Evolutionary conservation across 2,329 filamentous ascomycete genomes (phyloP).

Genomic region (Botrytis byssoidea): DNA sequence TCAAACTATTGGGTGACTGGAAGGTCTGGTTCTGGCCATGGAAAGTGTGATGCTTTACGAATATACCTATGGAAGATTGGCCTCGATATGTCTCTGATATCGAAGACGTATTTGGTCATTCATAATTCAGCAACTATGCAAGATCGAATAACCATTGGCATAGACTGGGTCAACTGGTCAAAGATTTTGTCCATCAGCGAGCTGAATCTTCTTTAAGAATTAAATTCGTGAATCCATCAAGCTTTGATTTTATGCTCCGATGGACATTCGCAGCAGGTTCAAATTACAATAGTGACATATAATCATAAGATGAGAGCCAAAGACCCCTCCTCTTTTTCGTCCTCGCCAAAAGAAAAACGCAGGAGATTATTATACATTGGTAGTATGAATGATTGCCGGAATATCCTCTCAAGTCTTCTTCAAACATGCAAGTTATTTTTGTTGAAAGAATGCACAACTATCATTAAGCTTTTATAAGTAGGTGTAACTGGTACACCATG

Average conservation of each 20-base stretch:
- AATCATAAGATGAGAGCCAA: not conserved
- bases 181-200: not conserved
- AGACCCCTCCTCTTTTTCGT: not conserved
- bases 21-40: not conserved
- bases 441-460: not conserved
- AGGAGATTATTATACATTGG: not conserved
- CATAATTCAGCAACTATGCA: not conserved
- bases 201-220: not conserved
- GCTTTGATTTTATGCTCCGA: not conserved
- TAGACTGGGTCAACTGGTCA: not conserved
- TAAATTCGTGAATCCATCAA: not conserved
- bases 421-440: not conserved
- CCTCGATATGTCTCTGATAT: not conserved
- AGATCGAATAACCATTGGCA: not conserved
- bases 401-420: not conserved
- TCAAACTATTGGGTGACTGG: not conserved
- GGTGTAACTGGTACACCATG: not conserved
- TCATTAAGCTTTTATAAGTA: not conserved
- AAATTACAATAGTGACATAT: not conserved
- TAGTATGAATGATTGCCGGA: not conserved
- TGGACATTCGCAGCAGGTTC: not conserved
- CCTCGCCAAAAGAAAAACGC: not conserved
- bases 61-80: not conserved
- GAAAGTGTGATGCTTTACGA: not conserved
- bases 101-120: not conserved